Evolutionary conservation across 106 monocot genomes (phyloP).

Genomic region (Hemerocallis citrina): DNA sequence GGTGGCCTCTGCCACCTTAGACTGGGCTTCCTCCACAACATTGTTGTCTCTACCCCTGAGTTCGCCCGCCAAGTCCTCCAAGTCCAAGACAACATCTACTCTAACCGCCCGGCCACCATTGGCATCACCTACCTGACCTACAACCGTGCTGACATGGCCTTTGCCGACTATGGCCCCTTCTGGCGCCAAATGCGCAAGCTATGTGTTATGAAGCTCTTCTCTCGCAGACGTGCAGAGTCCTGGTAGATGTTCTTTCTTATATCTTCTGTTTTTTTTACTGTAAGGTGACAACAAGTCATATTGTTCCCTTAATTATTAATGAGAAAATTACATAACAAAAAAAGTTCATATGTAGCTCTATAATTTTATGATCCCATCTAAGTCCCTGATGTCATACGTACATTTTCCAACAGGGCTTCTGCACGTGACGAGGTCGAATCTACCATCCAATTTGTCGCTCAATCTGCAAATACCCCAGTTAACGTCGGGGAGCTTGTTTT

Average conservation of each 20-base stretch:
- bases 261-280: too few species aligned
- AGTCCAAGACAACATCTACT: constrained; percentile 47
- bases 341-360: too few species aligned
- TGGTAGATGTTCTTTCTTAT: too few species aligned
- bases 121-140: constrained; percentile 71
- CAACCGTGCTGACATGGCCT: constrained; percentile 78
- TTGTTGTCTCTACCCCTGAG: constrained; percentile 58
- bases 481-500: constrained; percentile 53
- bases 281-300: too few species aligned
- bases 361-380: too few species aligned
- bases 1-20: constrained; percentile 65
- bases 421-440: constrained; percentile 55
- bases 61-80: constrained; percentile 55
- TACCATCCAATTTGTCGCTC: constrained; percentile 10
- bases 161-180: constrained; percentile 80
- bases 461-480: constrained; percentile 5
- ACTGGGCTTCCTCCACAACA: constrained; percentile 35
- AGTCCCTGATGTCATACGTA: too few species aligned
- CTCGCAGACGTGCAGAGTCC: constrained; percentile 50
- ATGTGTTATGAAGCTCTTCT: constrained; percentile 74
- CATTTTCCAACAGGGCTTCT: too few species aligned
- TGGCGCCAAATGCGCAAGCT: constrained; percentile 90
- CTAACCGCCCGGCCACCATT: constrained; percentile 56
- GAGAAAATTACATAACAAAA: too few species aligned
- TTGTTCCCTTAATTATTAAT: too few species aligned